Percentiles rank a stretch among this genome's conserved stretches.
These are phyloP conservation scores for Coemansia sp. DNA, from an alignment of 192 early-diverging fungal genomes.

Conservation along the genomic window DNA sequence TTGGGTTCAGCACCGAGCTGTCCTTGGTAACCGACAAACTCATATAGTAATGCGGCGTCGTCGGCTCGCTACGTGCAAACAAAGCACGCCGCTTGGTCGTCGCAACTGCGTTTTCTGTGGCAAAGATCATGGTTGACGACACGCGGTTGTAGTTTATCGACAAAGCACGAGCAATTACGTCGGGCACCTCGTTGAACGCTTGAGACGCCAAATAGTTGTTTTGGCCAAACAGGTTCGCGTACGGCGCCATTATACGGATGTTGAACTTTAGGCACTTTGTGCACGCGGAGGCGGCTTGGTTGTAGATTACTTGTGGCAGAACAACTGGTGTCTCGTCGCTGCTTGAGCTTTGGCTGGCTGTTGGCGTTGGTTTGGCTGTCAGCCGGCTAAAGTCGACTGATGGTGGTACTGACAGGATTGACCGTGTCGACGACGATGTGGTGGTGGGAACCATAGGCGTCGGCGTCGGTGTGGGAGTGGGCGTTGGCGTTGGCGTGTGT, in stretches of 20 bases:
- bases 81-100: conserved; percentile 14
- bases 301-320: conserved; percentile 37
- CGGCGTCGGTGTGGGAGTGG: not conserved
- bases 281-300: conserved; percentile 35
- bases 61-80: conserved; percentile 12
- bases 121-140: conserved; percentile 40
- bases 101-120: conserved; percentile 17
- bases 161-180: conserved; percentile 40
- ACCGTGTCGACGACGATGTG: conserved; percentile 19
- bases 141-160: conserved; percentile 42
- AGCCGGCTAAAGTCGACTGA: conserved; percentile 50
- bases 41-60: conserved; percentile 44
- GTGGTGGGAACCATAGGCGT: conserved; percentile 6
- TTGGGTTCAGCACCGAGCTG: conserved; percentile 34
- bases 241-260: conserved; percentile 46
- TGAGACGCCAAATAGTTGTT: conserved; percentile 51
- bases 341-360: not conserved
- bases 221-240: conserved; percentile 49
- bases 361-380: conserved; percentile 19
- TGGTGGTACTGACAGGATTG: conserved; percentile 33
- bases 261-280: conserved; percentile 46
- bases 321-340: not conserved
- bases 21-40: conserved; percentile 43
- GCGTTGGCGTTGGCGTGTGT: not conserved
- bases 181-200: conserved; percentile 39